These are phyloP conservation scores for Linanthus parryae DNA, from an alignment of 148 eudicot genomes.

Conservation along the genomic window DNA sequence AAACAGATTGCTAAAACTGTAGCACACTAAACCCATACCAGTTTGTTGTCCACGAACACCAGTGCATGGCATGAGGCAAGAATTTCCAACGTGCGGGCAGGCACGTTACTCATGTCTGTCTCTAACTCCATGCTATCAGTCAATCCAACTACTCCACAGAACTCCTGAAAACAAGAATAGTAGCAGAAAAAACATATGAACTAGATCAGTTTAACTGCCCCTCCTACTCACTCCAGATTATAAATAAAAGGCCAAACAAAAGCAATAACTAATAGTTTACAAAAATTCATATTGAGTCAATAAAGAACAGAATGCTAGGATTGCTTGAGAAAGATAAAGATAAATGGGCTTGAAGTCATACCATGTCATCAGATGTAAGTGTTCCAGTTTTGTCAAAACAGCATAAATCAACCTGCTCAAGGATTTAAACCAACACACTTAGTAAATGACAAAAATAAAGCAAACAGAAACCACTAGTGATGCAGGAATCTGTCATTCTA, in stretches of 20 bases:
- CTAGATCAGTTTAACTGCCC: slow-evolving; percentile 71
- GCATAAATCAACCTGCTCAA: slow-evolving; percentile 88
- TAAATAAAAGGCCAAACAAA: neutral
- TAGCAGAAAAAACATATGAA: slow-evolving; percentile 26
- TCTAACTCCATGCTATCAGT: slow-evolving; percentile 63
- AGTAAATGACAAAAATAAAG: neutral
- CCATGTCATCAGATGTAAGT: slow-evolving; percentile 99
- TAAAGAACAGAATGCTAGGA: too few relatives aligned
- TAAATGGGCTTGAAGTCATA: too few relatives aligned
- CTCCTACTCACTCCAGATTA: slow-evolving; percentile 55
- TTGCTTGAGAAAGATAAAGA: too few relatives aligned
- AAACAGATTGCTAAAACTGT: too few relatives aligned
- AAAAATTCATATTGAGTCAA: too few relatives aligned
- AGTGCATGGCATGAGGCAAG: slow-evolving; percentile 98
- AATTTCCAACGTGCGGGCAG: slow-evolving; percentile 70
- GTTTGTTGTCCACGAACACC: slow-evolving; percentile 94
- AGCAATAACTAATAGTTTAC: neutral
- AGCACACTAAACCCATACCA: slow-evolving; percentile 62
- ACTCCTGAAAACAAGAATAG: slow-evolving; percentile 48
- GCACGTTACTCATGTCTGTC: slow-evolving; percentile 66
- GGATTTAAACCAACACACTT: neutral
- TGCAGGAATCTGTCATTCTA: too few relatives aligned
- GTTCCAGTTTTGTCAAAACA: slow-evolving; percentile 99
- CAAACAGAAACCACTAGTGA: neutral
- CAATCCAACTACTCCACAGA: slow-evolving; percentile 91